These are phyloP conservation scores for Porcisia hertigi DNA, from an alignment of 208 protist species.

Conservation along the genomic window DNA sequence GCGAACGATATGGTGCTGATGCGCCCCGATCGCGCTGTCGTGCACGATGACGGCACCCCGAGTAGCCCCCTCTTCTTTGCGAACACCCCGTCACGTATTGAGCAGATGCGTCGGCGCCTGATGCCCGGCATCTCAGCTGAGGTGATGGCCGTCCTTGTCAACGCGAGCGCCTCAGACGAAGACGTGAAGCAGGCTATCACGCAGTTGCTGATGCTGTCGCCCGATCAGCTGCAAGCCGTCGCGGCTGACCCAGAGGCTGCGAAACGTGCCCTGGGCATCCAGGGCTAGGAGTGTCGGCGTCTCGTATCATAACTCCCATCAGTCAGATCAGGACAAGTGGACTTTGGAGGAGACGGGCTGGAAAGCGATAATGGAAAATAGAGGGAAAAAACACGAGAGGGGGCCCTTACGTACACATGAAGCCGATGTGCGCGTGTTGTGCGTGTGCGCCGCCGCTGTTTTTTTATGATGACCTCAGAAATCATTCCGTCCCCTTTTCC, in stretches of 20 bases:
- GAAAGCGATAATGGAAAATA: neutral
- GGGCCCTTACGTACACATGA: too few relatives aligned
- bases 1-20: conserved; percentile 85
- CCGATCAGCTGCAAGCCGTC: conserved; percentile 45
- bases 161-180: conserved; percentile 38
- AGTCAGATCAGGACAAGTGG: neutral
- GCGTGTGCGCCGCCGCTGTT: too few relatives aligned
- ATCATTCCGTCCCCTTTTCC: too few relatives aligned
- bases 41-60: conserved; percentile 53
- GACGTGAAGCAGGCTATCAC: conserved; percentile 40
- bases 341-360: neutral
- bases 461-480: too few relatives aligned
- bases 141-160: conserved; percentile 65
- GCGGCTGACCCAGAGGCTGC: conserved; percentile 38
- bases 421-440: too few relatives aligned
- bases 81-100: conserved; percentile 47
- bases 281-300: neutral
- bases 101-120: conserved; percentile 62
- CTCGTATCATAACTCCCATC: neutral
- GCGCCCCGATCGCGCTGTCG: conserved; percentile 68
- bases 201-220: conserved; percentile 38
- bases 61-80: conserved; percentile 76
- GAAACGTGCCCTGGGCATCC: conserved; percentile 24
- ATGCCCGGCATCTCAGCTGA: conserved; percentile 46
- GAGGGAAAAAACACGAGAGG: neutral